Evolutionary conservation across 306 rosid species (phyloP).

Genomic region (Pterocarpus macrocarpus): DNA sequence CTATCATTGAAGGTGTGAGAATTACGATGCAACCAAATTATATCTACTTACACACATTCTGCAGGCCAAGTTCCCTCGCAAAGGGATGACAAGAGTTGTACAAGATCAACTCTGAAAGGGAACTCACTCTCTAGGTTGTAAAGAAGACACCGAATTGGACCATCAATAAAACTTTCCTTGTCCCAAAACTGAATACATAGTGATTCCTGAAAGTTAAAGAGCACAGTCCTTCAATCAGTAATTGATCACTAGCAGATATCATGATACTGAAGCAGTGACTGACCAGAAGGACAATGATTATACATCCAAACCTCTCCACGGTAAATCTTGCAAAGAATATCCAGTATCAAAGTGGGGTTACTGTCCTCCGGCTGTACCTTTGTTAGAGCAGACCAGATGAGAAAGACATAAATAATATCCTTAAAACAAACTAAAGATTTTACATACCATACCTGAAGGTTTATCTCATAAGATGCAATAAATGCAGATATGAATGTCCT

Average conservation of each 20-base stretch:
- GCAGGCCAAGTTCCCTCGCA: conserved; percentile 95
- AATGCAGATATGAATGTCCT: conserved; percentile 90
- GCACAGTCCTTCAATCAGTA: conserved; percentile 40
- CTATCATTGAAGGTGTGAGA: too few relatives aligned
- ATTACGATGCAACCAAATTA: not conserved
- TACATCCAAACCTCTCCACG: conserved; percentile 94
- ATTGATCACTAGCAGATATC: conserved; percentile 41
- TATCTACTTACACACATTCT: conserved; percentile 85
- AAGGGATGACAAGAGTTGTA: conserved; percentile 86
- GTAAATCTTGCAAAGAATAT: conserved; percentile 87
- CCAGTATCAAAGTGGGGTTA: conserved; percentile 70
- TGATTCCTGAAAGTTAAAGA: conserved; percentile 77
- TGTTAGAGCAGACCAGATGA: conserved; percentile 53
- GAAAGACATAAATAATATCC: conserved; percentile 39
- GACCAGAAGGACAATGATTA: conserved; percentile 50
- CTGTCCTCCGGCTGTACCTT: conserved; percentile 74
- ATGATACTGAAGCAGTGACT: conserved; percentile 39
- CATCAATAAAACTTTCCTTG: conserved; percentile 85
- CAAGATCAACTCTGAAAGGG: conserved; percentile 77
- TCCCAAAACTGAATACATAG: conserved; percentile 98
- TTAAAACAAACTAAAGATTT: conserved; percentile 39
- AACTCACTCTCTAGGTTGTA: conserved; percentile 86
- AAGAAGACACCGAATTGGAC: conserved; percentile 88
- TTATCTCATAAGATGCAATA: conserved; percentile 93
- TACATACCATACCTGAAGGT: conserved; percentile 69